These are phyloP conservation scores for Helicostylum pulchrum DNA, from an alignment of 192 early-diverging fungal species.

Conservation along the genomic window DNA sequence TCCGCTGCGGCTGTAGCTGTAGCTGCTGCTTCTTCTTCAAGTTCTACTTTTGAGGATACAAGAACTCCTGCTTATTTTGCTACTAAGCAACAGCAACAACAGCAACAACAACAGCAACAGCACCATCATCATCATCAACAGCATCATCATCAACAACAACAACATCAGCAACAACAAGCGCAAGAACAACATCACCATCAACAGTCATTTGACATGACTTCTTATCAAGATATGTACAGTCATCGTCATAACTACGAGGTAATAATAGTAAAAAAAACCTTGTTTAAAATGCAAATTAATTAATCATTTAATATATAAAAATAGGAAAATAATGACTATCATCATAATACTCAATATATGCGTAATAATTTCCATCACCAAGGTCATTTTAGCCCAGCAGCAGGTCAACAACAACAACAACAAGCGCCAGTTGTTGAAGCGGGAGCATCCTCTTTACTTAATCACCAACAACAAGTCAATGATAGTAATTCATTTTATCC, in stretches of 20 bases:
- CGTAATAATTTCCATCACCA: constrained; percentile 4
- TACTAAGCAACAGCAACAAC: constrained; percentile 22
- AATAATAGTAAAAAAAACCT: constrained; percentile 11
- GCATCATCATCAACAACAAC: constrained; percentile 34
- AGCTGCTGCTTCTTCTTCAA: not conserved
- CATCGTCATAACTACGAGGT: constrained; percentile 17
- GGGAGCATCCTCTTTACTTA: no score
- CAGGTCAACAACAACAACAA: no score
- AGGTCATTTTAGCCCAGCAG: no score
- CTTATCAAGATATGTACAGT: constrained; percentile 20
- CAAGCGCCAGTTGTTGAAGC: no score
- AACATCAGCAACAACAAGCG: not conserved
- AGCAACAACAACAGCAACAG: constrained; percentile 14
- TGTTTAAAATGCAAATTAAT: constrained; percentile 21
- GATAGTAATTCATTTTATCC: not conserved
- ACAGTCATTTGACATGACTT: constrained; percentile 11
- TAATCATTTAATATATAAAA: not conserved
- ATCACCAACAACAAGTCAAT: not conserved
- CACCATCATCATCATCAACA: not conserved
- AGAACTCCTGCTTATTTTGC: constrained; percentile 5
- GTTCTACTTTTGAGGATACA: not conserved
- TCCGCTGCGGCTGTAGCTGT: not conserved
- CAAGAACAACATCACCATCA: constrained; percentile 35
- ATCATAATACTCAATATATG: constrained; percentile 8
- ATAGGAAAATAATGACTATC: constrained; percentile 13